Percentiles rank a stretch among this genome's conserved stretches.
phyloP scores from a whole-genome alignment of 2,329 filamentous ascomycete genomes.

The Trichoderma breve region DNA sequence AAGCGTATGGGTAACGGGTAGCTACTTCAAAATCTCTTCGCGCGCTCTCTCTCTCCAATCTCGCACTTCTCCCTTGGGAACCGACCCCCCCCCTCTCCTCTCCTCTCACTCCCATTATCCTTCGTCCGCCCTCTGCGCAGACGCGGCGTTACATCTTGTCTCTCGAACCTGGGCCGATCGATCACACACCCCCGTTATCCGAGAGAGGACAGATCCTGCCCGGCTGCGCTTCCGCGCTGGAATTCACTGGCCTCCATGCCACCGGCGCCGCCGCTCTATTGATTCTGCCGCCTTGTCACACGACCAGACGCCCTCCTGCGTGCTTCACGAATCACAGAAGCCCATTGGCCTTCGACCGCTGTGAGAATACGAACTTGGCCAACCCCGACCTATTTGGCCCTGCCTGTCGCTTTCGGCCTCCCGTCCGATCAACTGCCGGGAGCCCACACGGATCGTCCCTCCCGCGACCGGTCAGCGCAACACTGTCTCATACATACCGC shows the following conservation, averaged over 20 bases:
- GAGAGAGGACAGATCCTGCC: constrained; percentile 12
- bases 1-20: constrained; percentile 27
- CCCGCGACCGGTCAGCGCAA: constrained; percentile 1
- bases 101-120: neutral
- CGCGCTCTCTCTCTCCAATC: neutral
- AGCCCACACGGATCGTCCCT: constrained; percentile 27
- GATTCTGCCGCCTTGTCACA: constrained; percentile 29
- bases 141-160: constrained; percentile 21
- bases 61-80: neutral
- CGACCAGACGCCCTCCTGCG: constrained; percentile 25
- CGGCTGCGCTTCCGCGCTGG: constrained; percentile 22
- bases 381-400: constrained; percentile 27
- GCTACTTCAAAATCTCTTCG: constrained; percentile 25
- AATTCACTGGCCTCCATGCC: constrained; percentile 25
- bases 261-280: constrained; percentile 25
- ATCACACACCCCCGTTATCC: constrained; percentile 15
- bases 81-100: neutral
- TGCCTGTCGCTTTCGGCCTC: constrained; percentile 25
- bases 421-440: constrained; percentile 28
- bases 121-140: neutral
- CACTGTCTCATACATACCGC: neutral
- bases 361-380: constrained; percentile 34
- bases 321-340: constrained; percentile 18
- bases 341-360: constrained; percentile 27
- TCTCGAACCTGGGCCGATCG: constrained; percentile 12